A percentile compares a stretch with the other conserved stretches of the same genome.
Evolutionary conservation across 345 rosid species (phyloP).

Genomic region (Cardamine chenopodiifolia): DNA sequence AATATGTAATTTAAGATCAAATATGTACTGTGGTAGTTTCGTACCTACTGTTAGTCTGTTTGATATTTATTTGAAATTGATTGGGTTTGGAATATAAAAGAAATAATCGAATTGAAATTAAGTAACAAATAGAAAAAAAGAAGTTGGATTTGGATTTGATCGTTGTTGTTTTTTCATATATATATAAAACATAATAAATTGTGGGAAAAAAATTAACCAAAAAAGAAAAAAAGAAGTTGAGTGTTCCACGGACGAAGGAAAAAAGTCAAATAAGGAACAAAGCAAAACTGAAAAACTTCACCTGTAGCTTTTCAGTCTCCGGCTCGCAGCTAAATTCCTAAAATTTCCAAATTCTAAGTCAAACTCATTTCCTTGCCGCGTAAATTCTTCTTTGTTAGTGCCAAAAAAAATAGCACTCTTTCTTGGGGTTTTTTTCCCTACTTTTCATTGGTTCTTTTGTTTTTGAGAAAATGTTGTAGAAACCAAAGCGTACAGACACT

Average conservation of each 20-base stretch:
- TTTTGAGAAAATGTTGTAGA: background rate
- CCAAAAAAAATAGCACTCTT: background rate
- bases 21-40: too few species aligned
- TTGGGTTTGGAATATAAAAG: background rate
- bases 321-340: constrained; percentile 6
- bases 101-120: background rate
- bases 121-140: background rate
- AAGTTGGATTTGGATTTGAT: too few species aligned
- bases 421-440: background rate
- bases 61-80: background rate
- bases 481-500: background rate
- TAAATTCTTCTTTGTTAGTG: constrained; percentile 22
- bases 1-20: too few species aligned
- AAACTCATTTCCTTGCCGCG: constrained; percentile 41
- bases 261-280: constrained; percentile 39
- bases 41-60: too few species aligned
- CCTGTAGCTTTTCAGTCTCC: constrained; percentile 35
- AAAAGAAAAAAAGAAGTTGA: background rate
- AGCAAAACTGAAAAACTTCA: constrained; percentile 27
- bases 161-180: too few species aligned
- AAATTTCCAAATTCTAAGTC: constrained; percentile 17
- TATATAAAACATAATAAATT: background rate
- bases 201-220: background rate
- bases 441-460: background rate
- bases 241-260: constrained; percentile 25